A percentile compares a stretch with the other conserved stretches of the same genome.
These are phyloP conservation scores for Kwoniella europaea DNA, from an alignment of 768 basidiomycete species.

Conservation along the genomic window DNA sequence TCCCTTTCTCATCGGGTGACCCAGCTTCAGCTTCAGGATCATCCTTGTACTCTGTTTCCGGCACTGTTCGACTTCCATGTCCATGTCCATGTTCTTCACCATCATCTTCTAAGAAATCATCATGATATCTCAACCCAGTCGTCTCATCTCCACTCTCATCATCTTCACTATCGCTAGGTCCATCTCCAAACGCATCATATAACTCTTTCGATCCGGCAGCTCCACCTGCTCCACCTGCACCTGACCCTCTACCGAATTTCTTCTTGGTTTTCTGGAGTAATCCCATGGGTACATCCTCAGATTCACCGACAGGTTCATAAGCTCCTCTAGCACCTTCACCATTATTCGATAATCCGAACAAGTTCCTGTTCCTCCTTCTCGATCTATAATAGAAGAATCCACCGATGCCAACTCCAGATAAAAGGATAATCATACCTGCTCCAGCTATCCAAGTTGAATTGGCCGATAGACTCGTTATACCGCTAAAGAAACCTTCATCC, in stretches of 20 bases:
- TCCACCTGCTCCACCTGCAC: constrained; percentile 41
- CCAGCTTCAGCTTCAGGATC: constrained; percentile 24
- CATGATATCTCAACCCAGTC: constrained; percentile 73
- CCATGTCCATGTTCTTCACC: constrained; percentile 57
- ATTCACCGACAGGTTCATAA: constrained; percentile 48
- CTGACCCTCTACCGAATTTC: constrained; percentile 56
- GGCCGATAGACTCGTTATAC: constrained; percentile 57
- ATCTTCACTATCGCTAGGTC: constrained; percentile 68
- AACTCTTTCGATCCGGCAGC: constrained; percentile 75
- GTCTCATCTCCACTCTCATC: constrained; percentile 66
- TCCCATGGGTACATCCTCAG: constrained; percentile 78
- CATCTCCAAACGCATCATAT: constrained; percentile 96
- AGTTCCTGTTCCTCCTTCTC: constrained; percentile 57
- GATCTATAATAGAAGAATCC: constrained; percentile 81
- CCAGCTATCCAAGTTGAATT: constrained; percentile 89
- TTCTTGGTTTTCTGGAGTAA: constrained; percentile 63
- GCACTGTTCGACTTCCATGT: neutral
- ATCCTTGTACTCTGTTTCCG: constrained; percentile 28
- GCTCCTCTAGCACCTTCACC: constrained; percentile 51
- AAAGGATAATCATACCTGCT: constrained; percentile 74
- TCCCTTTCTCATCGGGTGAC: constrained; percentile 16
- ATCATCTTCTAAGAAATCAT: constrained; percentile 82
- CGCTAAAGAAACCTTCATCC: constrained; percentile 55
- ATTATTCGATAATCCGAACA: constrained; percentile 64
- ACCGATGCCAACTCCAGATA: constrained; percentile 73